Conservation (phyloP, 257 asterid genomes). For the Ligustrum vulgare region DNA sequence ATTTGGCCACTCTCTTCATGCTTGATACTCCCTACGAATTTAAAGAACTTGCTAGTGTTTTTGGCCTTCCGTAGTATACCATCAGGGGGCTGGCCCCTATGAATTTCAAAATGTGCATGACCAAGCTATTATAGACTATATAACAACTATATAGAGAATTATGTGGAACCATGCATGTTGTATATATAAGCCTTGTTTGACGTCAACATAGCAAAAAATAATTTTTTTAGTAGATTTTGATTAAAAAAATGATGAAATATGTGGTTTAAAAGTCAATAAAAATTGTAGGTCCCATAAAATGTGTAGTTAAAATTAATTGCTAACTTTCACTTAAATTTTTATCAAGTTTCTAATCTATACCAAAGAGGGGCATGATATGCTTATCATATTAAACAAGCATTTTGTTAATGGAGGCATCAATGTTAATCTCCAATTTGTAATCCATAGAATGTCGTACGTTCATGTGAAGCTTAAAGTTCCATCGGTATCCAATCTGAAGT, state of each 20-base stretch:
- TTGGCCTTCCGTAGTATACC: constrained; percentile 79
- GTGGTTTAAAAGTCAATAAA: too few relatives aligned
- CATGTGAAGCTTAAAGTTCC: not conserved
- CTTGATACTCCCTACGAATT: constrained; percentile 71
- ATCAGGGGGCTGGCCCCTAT: constrained; percentile 96
- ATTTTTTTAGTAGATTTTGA: too few relatives aligned
- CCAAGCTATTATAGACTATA: constrained; percentile 29
- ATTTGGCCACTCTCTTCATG: constrained; percentile 60
- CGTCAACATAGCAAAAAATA: too few relatives aligned
- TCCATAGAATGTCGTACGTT: not conserved
- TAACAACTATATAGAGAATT: constrained; percentile 30
- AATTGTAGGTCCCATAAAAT: too few relatives aligned
- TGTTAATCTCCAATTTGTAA: not conserved
- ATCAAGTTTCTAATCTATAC: too few relatives aligned
- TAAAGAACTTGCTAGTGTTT: constrained; percentile 90
- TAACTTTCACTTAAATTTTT: too few relatives aligned
- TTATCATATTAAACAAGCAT: not conserved
- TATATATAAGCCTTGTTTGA: not conserved
- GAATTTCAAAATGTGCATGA: constrained; percentile 26
- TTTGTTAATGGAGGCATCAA: not conserved
- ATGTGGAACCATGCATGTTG: constrained; percentile 25
- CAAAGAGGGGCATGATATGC: not conserved
- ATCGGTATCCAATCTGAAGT: not conserved
- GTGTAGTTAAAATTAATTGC: too few relatives aligned
- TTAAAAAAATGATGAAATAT: too few relatives aligned